Evolutionary conservation across 2,329 filamentous ascomycete genomes (phyloP).

Genomic region (Ceratocystis destructans): DNA sequence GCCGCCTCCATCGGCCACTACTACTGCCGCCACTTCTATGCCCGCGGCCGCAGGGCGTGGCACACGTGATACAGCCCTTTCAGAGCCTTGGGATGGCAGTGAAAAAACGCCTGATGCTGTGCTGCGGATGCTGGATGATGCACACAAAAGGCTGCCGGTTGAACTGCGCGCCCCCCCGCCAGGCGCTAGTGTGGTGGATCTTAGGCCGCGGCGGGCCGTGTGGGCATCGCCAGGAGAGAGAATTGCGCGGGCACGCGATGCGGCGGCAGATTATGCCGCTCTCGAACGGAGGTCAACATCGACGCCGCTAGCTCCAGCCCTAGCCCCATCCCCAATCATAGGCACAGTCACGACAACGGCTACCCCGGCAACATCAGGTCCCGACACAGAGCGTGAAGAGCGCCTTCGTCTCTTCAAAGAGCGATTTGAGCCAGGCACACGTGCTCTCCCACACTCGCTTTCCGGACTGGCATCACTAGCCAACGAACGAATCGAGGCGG

Average conservation of each 20-base stretch:
- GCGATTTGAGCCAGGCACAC: conserved; percentile 58
- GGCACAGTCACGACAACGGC: conserved; percentile 26
- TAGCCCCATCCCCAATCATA: conserved; percentile 29
- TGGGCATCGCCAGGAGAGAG: conserved; percentile 33
- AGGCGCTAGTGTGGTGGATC: conserved; percentile 32
- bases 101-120: conserved; percentile 64
- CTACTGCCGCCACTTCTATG: conserved; percentile 23
- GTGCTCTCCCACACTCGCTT: conserved; percentile 61
- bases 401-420: conserved; percentile 63
- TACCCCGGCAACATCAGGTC: conserved; percentile 34
- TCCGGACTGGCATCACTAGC: conserved; percentile 69
- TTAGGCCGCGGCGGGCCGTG: conserved; percentile 34
- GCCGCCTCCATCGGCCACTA: neutral
- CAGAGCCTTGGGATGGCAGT: conserved; percentile 62
- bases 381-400: conserved; percentile 57
- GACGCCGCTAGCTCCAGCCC: conserved; percentile 23
- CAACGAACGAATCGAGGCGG: conserved; percentile 81
- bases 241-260: conserved; percentile 43
- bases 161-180: conserved; percentile 29
- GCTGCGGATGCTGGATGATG: conserved; percentile 72
- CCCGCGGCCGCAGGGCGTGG: conserved; percentile 50
- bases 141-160: conserved; percentile 51
- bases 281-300: too few species aligned
- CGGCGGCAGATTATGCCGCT: conserved; percentile 38
- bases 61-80: conserved; percentile 52